These are phyloP conservation scores for Fraxinus xanthoxyloides DNA, from an alignment of 305 asterid genomes.

Conservation along the genomic window DNA sequence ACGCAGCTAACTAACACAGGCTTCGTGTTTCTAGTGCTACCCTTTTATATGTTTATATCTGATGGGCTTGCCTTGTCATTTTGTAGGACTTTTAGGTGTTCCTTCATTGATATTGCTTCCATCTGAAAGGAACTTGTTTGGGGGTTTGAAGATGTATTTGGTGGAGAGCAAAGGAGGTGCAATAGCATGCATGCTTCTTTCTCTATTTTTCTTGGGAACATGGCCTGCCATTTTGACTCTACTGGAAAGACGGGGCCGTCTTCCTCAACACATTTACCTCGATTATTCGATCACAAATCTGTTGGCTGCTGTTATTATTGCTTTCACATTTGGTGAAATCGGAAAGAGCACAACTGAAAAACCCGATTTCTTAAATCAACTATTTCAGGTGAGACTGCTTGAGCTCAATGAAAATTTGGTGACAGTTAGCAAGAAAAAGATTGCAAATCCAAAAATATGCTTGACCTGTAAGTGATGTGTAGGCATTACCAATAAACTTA, in stretches of 20 bases:
- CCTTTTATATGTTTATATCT: background rate
- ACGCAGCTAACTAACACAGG: background rate
- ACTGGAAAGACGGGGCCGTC: constrained; percentile 50
- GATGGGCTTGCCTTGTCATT: background rate
- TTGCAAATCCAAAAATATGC: background rate
- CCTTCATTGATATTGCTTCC: constrained; percentile 17
- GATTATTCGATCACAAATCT: constrained; percentile 48
- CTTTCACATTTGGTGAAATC: constrained; percentile 46
- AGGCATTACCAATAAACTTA: background rate
- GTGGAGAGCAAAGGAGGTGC: constrained; percentile 58
- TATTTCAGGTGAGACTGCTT: constrained; percentile 35
- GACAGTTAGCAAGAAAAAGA: background rate
- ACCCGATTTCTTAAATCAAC: constrained; percentile 42
- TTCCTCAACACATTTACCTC: constrained; percentile 55
- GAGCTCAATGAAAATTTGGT: background rate
- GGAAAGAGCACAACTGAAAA: constrained; percentile 30
- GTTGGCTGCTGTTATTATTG: constrained; percentile 47
- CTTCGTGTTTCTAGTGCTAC: constrained; percentile 1
- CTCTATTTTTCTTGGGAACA: constrained; percentile 47
- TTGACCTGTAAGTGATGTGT: background rate
- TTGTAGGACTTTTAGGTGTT: constrained; percentile 28
- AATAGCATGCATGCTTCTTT: constrained; percentile 45
- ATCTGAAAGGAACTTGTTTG: constrained; percentile 6
- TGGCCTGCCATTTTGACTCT: constrained; percentile 54
- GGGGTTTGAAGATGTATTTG: constrained; percentile 41